A percentile compares a stretch with the other conserved stretches of the same genome.
Evolutionary conservation across 148 eudicot genomes (phyloP).

Genomic region (Silene latifolia): DNA sequence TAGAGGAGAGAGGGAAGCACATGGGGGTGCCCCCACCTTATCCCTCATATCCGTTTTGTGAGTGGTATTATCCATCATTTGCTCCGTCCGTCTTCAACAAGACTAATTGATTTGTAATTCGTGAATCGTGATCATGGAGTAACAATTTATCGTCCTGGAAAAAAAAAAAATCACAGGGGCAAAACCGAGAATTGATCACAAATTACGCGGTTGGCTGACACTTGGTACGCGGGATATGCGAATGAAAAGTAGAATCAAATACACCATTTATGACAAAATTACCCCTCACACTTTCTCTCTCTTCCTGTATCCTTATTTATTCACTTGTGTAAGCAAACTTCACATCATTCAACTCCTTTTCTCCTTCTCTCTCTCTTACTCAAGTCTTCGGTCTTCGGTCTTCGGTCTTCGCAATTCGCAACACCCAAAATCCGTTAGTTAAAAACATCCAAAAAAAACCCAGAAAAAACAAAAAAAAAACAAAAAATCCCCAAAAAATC

Average conservation of each 20-base stretch:
- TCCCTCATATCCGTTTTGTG: no score
- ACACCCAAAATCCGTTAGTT: neutral
- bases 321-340: constrained; percentile 27
- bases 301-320: constrained; percentile 10
- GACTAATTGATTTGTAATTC: no score
- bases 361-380: neutral
- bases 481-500: neutral
- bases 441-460: neutral
- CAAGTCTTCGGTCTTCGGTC: no score
- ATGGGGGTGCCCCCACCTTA: no score
- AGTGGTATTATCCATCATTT: no score
- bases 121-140: no score
- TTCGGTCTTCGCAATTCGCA: no score
- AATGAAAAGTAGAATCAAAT: constrained; percentile 5
- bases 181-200: no score
- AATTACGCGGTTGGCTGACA: constrained; percentile 18
- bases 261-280: constrained; percentile 11
- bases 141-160: no score
- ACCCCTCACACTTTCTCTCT: constrained; percentile 12
- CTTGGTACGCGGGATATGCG: constrained; percentile 31
- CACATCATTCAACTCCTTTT: neutral
- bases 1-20: no score
- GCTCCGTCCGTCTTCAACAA: no score
- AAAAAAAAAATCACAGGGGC: no score
- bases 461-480: neutral